Evolutionary conservation across 805 yeast genomes (phyloP), one percentile per base, ranked within the genome.

Genomic region (Groenewaldozyma tartarivorans): DNA sequence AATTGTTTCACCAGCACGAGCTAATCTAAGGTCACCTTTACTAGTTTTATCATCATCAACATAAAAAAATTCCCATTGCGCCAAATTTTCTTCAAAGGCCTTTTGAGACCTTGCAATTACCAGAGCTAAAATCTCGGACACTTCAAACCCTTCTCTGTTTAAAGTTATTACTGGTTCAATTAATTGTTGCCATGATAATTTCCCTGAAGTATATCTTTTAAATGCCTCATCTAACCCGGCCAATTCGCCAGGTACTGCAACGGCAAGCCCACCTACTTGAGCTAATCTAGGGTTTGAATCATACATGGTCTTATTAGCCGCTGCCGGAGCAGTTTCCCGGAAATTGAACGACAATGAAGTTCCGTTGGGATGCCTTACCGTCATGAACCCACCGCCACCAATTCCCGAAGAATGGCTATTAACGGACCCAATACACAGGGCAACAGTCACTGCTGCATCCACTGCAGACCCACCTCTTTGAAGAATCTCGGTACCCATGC

Each of bases 191-290:
- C 97, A 90, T 1, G 70, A 51, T 5, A 84, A 56, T 3, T 66
- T 67, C 0, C 94, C 94, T 2, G 86, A 77, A 0, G 92, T 87
- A 52, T 79, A 90, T 11, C 58, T 47, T 22, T 60, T 49, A 58
- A 62, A 75, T 31, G 90, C 63, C 33, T 68, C 72, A 51, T 81
- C 75, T n/a, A 87, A 63, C 0, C 96, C 98, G 44, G 77, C 78
- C 36, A 90, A 52, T 57, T 90, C 97, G 7, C 98, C 98, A 0
- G 98, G 98, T 16, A 82, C 75, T 1, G 77, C 97, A 6, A 79
- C 76, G 0, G 96, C 85, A n/a, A 86, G 63, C 0, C 96, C 98
- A 3, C 96, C 96, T 16, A 78, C 62, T 48, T 74, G 72, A 0
- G 94, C 71, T 24, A 60, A 42, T 7, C 73, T 74, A 13, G 66